phyloP scores from a whole-genome alignment of 148 eudicot genomes.

The Amaranthus hypochondriacus region DNA sequence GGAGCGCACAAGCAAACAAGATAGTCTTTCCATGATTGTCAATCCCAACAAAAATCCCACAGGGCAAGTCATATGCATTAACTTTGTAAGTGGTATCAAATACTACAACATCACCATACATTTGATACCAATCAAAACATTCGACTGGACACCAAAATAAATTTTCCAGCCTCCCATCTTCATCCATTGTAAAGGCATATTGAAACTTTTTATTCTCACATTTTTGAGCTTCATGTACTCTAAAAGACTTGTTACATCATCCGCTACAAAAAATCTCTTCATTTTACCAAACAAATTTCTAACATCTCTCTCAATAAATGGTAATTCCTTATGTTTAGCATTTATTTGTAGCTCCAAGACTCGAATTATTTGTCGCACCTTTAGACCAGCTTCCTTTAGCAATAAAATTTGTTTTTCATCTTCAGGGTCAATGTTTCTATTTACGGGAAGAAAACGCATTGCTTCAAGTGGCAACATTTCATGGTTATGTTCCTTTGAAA shows the following conservation, averaged over 20 bases:
- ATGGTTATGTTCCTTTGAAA: constrained; percentile 1
- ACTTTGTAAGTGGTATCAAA: constrained; percentile 7
- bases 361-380: neutral
- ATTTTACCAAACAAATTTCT: too few relatives aligned
- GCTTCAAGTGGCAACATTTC: neutral
- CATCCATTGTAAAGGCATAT: too few relatives aligned
- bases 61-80: constrained; percentile 2
- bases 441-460: neutral
- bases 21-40: constrained; percentile 6
- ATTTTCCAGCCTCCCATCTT: neutral
- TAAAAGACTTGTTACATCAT: too few relatives aligned
- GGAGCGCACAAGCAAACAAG: neutral
- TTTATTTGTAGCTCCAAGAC: constrained; percentile 16
- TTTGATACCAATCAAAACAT: constrained; percentile 8
- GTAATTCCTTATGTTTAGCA: neutral
- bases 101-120: neutral
- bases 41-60: constrained; percentile 1
- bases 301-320: neutral
- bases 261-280: too few relatives aligned
- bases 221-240: too few relatives aligned
- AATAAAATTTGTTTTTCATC: neutral
- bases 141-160: neutral
- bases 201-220: too few relatives aligned
- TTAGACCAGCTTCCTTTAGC: neutral
- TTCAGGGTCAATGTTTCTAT: neutral